Evolutionary conservation across 305 asterid genomes (phyloP).

Genomic region (Solanum hybrid): DNA sequence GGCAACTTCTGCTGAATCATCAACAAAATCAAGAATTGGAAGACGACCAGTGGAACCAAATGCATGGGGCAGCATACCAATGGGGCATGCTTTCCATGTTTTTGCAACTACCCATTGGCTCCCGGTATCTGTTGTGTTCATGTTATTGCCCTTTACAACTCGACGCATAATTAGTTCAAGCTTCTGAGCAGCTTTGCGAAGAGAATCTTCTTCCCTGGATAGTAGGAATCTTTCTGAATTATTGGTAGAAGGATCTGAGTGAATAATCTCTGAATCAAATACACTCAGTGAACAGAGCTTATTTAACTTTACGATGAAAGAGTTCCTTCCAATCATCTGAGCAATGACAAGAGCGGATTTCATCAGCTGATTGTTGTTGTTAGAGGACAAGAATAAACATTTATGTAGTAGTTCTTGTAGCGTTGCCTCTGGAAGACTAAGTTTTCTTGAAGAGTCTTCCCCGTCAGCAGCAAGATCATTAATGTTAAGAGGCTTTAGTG

Average conservation of each 20-base stretch:
- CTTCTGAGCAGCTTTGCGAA: constrained; percentile 44
- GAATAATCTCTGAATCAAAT: constrained; percentile 13
- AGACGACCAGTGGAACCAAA: constrained; percentile 54
- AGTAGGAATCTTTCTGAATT: constrained; percentile 24
- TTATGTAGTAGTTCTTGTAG: constrained; percentile 39
- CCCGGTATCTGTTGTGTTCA: constrained; percentile 12
- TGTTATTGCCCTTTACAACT: constrained; percentile 14
- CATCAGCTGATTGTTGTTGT: constrained; percentile 36
- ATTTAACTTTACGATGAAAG: constrained; percentile 44
- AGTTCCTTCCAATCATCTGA: constrained; percentile 30
- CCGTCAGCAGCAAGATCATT: constrained; percentile 27
- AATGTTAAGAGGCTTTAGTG: constrained; percentile 12
- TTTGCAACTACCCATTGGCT: constrained; percentile 38
- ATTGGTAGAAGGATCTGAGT: constrained; percentile 9
- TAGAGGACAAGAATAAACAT: constrained; percentile 47
- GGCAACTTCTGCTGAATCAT: constrained; percentile 12
- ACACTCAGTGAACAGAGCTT: constrained; percentile 32
- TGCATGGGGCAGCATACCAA: constrained; percentile 65
- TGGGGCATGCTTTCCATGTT: constrained; percentile 81
- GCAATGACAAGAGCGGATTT: constrained; percentile 43
- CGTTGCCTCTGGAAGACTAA: constrained; percentile 26
- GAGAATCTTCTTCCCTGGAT: constrained; percentile 34
- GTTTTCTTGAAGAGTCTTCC: constrained; percentile 22
- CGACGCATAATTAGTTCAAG: constrained; percentile 29
- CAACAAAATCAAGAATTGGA: constrained; percentile 39